Conservation (phyloP, 2,329 filamentous ascomycete genomes). For the Coniochaeta sp. region DNA sequence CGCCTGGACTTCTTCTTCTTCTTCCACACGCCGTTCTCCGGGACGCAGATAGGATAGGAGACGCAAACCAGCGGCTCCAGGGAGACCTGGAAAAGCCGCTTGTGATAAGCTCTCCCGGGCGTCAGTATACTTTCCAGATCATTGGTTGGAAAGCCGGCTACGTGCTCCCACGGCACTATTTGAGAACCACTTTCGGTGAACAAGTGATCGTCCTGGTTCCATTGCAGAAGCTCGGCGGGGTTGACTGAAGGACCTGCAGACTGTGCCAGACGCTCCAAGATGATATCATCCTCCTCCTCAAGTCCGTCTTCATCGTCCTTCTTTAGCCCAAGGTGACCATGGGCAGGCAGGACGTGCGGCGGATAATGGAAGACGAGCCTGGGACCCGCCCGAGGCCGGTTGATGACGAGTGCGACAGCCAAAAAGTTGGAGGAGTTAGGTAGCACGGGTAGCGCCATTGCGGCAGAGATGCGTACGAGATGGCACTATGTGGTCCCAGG, state of each 20-base stretch:
- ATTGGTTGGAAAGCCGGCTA: slow-evolving; percentile 67
- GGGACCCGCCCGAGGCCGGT: slow-evolving; percentile 69
- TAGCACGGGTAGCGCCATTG: slow-evolving; percentile 40
- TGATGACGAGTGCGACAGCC: slow-evolving; percentile 67
- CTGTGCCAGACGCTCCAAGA: slow-evolving; percentile 38
- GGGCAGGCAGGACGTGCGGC: slow-evolving; percentile 42
- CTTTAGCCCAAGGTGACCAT: slow-evolving; percentile 23
- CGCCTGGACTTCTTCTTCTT: slow-evolving; percentile 44
- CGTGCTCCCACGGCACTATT: slow-evolving; percentile 61
- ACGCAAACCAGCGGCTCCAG: slow-evolving; percentile 75
- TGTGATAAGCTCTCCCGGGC: slow-evolving; percentile 69
- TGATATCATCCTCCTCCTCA: slow-evolving; percentile 43
- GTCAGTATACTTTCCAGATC: slow-evolving; percentile 76
- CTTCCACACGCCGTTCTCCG: slow-evolving; percentile 69
- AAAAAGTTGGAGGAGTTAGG: slow-evolving; percentile 52
- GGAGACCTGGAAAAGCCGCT: slow-evolving; percentile 73
- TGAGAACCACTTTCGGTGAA: slow-evolving; percentile 49
- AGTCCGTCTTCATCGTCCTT: slow-evolving; percentile 24
- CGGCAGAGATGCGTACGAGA: neutral
- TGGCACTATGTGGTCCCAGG: neutral
- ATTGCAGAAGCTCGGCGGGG: slow-evolving; percentile 32
- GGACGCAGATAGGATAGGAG: slow-evolving; percentile 77
- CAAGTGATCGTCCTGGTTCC: slow-evolving; percentile 47
- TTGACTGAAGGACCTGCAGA: slow-evolving; percentile 25
- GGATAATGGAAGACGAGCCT: slow-evolving; percentile 85